Evolutionary conservation across 2,329 filamentous ascomycete species (phyloP), one percentile per base, ranked within the genome.

Genomic region (Xylaria sp.): DNA sequence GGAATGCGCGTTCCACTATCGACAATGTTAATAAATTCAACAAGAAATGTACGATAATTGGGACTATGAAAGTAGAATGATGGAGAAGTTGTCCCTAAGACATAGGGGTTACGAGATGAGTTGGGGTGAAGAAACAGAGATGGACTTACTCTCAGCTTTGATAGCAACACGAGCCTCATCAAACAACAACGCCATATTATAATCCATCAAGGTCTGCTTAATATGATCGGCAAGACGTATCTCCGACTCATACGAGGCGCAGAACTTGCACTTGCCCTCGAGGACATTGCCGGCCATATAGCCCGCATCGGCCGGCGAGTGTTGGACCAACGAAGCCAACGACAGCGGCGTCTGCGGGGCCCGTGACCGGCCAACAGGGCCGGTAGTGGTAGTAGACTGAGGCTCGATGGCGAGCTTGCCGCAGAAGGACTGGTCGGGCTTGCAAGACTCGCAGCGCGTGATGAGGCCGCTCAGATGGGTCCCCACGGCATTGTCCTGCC

Each of bases 201-300:
- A 66, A 52, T 65, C 62, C 42, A 49, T 62, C 56, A 66, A 46
- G 1, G 63, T 63, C 50, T 65, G 64, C 52, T 66, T 65, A 18
- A 65, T 63, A 13, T 61, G 63, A 47, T 66, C 64, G 50, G 64
- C 64, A 8, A 64, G 61, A 13, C 63, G 55, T 13, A 66, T 66
- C 44, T 66, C 64, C 2, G 63, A 59, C 48, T 63, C 59, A 30
- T 63, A 66, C 6, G n/a, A 52, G 18, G 63, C 23, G 54, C 64
- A 66, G 47, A 66, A 66, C 46, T 66, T 66, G 63, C 64, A 66
- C n/a, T 56, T 64, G 19, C 62, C 63, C n/a, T 63, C 52, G 46
- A 62, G 59, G 19, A 57, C 51, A 16, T 63, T 59, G 13, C 61
- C 58, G 47, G 51, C 19, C 52, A 54, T 35, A 19, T 44, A 51